These are phyloP conservation scores for Leccinum variicolor DNA, from an alignment of 768 basidiomycete species.

Conservation along the genomic window DNA sequence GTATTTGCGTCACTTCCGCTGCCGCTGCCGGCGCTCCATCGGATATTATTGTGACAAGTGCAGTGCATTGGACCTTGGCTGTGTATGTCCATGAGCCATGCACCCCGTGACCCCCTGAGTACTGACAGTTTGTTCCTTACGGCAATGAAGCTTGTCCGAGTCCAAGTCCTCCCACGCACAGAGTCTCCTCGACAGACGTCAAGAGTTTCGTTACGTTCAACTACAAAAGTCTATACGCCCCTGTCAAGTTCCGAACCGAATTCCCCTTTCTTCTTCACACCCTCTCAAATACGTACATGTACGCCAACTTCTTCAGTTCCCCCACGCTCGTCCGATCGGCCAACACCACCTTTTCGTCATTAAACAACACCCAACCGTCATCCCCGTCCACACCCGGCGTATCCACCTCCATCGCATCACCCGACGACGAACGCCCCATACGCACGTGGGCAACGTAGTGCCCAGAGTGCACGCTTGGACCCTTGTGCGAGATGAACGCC, in stretches of 20 bases:
- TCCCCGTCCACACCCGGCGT: conserved; percentile 24
- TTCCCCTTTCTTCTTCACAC: background rate
- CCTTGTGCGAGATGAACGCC: conserved; percentile 97
- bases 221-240: no score
- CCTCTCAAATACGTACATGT: conserved; percentile 89
- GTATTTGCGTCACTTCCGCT: background rate
- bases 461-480: conserved; percentile 90
- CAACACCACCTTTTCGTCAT: conserved; percentile 94
- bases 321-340: conserved; percentile 80
- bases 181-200: background rate
- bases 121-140: no score
- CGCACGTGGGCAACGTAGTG: conserved; percentile 88
- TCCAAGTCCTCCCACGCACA: no score
- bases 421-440: conserved; percentile 3
- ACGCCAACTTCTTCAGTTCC: conserved; percentile 81
- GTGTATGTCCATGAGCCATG: background rate
- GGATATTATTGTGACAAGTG: no score
- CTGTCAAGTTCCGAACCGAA: background rate
- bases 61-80: background rate
- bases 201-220: no score
- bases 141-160: no score
- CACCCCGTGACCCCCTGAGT: no score
- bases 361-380: conserved; percentile 82
- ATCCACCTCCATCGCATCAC: conserved; percentile 28
- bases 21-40: no score